Evolutionary conservation across 2,329 filamentous ascomycete genomes (phyloP).

Genomic region (Leptographium procerum): DNA sequence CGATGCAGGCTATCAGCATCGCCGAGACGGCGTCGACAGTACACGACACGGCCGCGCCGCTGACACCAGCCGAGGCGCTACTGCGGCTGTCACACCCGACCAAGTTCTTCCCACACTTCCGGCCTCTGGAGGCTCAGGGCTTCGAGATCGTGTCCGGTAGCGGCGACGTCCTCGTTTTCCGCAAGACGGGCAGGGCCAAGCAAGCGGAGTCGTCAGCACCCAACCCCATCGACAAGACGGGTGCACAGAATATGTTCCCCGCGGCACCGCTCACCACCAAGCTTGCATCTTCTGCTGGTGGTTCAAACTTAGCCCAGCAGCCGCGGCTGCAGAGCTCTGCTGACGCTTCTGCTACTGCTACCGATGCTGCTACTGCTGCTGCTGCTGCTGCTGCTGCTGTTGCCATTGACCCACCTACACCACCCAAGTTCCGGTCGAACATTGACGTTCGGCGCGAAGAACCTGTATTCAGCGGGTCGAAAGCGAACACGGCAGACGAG

Average conservation of each 20-base stretch:
- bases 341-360: conserved; percentile 2
- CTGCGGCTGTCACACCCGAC: conserved; percentile 49
- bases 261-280: conserved; percentile 41
- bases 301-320: conserved; percentile 46
- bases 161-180: conserved; percentile 54
- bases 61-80: conserved; percentile 49
- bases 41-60: conserved; percentile 32
- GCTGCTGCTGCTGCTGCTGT: conserved; percentile 7
- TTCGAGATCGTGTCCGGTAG: conserved; percentile 56
- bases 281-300: conserved; percentile 54
- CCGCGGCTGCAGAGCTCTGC: conserved; percentile 15
- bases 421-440: conserved; percentile 25
- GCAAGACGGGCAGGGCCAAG: conserved; percentile 36
- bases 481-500: neutral
- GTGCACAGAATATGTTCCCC: conserved; percentile 24
- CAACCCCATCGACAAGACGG: conserved; percentile 51
- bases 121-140: conserved; percentile 44
- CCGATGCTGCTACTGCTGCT: conserved; percentile 19
- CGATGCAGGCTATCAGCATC: conserved; percentile 42
- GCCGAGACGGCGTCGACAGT: conserved; percentile 50
- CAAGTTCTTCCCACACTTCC: conserved; percentile 55
- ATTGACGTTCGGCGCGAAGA: conserved; percentile 35
- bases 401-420: conserved; percentile 12
- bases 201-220: conserved; percentile 15
- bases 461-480: conserved; percentile 32